Conservation (phyloP, 2,329 filamentous ascomycete genomes). For the Fusarium liriodendri region DNA sequence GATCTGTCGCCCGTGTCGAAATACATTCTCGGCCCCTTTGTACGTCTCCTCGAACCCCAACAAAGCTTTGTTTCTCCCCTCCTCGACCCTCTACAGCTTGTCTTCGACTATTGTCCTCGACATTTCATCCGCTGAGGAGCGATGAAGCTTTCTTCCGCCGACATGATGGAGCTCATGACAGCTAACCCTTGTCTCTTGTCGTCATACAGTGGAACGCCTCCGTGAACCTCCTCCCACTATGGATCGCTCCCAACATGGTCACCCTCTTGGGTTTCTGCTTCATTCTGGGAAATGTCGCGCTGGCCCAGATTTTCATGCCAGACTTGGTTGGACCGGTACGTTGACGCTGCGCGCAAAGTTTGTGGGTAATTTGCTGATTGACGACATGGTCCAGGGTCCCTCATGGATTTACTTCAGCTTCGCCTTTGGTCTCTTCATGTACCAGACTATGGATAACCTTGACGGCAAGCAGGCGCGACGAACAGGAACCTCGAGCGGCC, state of each 20-base stretch:
- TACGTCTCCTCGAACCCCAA: conserved; percentile 60
- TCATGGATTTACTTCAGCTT: conserved; percentile 97
- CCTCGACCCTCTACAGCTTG: conserved; percentile 16
- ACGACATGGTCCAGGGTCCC: conserved; percentile 68
- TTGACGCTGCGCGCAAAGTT: conserved; percentile 16
- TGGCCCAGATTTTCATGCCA: conserved; percentile 83
- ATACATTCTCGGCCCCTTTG: conserved; percentile 95
- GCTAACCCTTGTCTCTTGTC: conserved; percentile 33
- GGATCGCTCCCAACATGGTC: conserved; percentile 98
- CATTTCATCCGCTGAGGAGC: background rate
- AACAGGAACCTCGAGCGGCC: conserved; percentile 92
- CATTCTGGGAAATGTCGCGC: conserved; percentile 84
- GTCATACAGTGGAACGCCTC: conserved; percentile 89
- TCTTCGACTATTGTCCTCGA: background rate
- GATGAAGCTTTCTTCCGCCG: background rate
- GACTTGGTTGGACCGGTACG: conserved; percentile 90
- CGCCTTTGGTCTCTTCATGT: conserved; percentile 96
- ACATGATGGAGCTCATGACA: conserved; percentile 15
- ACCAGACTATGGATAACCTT: conserved; percentile 99
- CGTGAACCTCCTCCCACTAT: conserved; percentile 91
- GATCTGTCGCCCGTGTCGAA: conserved; percentile 95
- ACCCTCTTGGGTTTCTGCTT: conserved; percentile 95
- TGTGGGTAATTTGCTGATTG: conserved; percentile 16
- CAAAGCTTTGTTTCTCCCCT: conserved; percentile 6
- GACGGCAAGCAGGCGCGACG: conserved; percentile 97